phyloP scores from a whole-genome alignment of 106 monocot species.

The Posidonia australis region DNA sequence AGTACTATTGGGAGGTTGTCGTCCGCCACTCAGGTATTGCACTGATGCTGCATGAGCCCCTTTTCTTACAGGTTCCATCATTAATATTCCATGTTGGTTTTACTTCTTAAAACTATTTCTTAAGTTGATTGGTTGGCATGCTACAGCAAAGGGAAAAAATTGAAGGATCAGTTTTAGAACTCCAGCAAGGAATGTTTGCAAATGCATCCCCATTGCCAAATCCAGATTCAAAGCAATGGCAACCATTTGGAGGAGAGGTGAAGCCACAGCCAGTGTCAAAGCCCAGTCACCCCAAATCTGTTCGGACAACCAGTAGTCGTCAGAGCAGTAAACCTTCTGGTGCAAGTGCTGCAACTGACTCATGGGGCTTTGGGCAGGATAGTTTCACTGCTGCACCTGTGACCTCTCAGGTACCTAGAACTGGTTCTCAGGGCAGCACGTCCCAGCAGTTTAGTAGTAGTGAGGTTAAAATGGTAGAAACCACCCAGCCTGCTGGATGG shows the following conservation, averaged over 20 bases:
- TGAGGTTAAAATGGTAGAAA: constrained; percentile 28
- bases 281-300: constrained; percentile 41
- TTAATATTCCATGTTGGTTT: background rate
- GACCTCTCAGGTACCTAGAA: constrained; percentile 7
- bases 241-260: constrained; percentile 52
- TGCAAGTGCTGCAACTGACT: constrained; percentile 3
- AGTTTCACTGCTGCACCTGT: constrained; percentile 43
- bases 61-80: background rate
- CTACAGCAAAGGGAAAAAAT: constrained; percentile 72
- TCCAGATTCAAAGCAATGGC: constrained; percentile 49
- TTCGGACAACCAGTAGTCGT: constrained; percentile 44
- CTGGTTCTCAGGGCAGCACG: constrained; percentile 15
- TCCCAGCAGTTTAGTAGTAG: constrained; percentile 22
- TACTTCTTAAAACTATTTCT: background rate
- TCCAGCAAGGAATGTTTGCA: constrained; percentile 39
- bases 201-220: constrained; percentile 12
- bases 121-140: background rate
- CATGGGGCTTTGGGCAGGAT: constrained; percentile 58
- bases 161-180: constrained; percentile 58
- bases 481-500: constrained; percentile 74
- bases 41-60: constrained; percentile 2
- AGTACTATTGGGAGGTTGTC: constrained; percentile 25
- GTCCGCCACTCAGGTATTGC: constrained; percentile 33
- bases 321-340: constrained; percentile 14
- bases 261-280: constrained; percentile 19